phyloP scores from a whole-genome alignment of 805 yeast species.

The Yarrowia sp. region DNA sequence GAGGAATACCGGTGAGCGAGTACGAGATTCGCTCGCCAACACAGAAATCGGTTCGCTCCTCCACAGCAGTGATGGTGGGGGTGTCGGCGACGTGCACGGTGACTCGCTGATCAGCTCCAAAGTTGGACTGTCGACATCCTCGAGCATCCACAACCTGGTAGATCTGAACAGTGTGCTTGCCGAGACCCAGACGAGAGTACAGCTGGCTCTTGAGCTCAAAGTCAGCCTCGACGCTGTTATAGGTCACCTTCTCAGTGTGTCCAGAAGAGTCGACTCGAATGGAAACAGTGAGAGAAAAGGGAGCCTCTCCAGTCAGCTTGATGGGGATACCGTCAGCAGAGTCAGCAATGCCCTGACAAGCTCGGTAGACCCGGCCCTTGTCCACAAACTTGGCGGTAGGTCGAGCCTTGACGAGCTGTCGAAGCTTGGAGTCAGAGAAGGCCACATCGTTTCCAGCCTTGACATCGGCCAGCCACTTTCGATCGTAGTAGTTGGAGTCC shows the following conservation, averaged over 20 bases:
- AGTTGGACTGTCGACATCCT: conserved; percentile 66
- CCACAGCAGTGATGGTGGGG: conserved; percentile 65
- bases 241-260: conserved; percentile 55
- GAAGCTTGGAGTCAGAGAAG: conserved; percentile 46
- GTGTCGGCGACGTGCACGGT: conserved; percentile 73
- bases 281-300: conserved; percentile 64
- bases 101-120: conserved; percentile 55
- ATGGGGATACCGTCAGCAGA: conserved; percentile 64
- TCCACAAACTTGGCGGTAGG: conserved; percentile 65
- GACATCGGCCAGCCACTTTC: conserved; percentile 48
- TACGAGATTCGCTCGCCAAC: conserved; percentile 90
- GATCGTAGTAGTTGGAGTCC: conserved; percentile 66
- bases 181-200: conserved; percentile 65
- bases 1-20: conserved; percentile 77
- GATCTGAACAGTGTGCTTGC: conserved; percentile 69
- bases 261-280: conserved; percentile 68
- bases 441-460: conserved; percentile 40
- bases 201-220: conserved; percentile 54
- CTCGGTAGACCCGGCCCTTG: conserved; percentile 58
- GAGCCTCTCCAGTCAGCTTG: conserved; percentile 63
- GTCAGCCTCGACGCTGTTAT: conserved; percentile 55
- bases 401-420: conserved; percentile 59
- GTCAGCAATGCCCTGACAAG: conserved; percentile 53
- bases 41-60: conserved; percentile 65
- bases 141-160: conserved; percentile 67